Base-by-base conservation (phyloP, 257 asterid species). In the Solanum virginianum region DNA sequence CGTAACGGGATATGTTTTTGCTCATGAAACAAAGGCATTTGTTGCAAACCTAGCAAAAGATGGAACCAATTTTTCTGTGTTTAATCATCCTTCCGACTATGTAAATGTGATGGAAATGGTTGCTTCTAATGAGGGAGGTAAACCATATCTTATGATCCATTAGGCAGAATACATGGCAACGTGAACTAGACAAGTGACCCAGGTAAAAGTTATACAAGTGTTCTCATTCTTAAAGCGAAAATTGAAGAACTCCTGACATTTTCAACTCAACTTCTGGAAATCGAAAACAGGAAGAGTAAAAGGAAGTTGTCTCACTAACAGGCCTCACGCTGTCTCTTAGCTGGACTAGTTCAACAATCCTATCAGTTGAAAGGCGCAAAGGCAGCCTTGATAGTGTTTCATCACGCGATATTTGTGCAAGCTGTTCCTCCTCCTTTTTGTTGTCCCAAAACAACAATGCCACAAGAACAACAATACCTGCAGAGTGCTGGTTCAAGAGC, bases 371-470 rank as follows among this genome's bases (percentile, higher is more conserved):
- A 86, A 95, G 97, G 87, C 97, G 94, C 87, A 96, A 88, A 87
- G 98, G 99, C 86, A 96, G 95, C 91, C 99, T 91, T 63, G 98
- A 95, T 57, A 95, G 90, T 65, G 97, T 95, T 89, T 96, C 99
- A 84, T 91, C 91, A 69, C 99, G 85, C 51, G 97, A 91, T 83
- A 96, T 96, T 82, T 91, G 97, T 72, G 95, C 92, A 82, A 96
- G 88, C 85, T 96, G 99, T 88, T 96, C 98, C 92, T 96, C 99
- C 92, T 96, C 99, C 86, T 96, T 95, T 89, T 94, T 96, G 93
- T 90, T 95, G 80, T 96, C 99, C 98, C 99, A 96, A 14, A 90
- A 16, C 84, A 91, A 91, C 86, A 96, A 90, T 55, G 95, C 97
- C 92, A 92, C 97, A 63, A 95, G 63, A 88, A 87, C 94, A 87